A percentile compares a stretch with the other conserved stretches of the same genome.
These are phyloP conservation scores for Rhodamnia rubescens DNA, from an alignment of 345 rosid species.

Conservation along the genomic window DNA sequence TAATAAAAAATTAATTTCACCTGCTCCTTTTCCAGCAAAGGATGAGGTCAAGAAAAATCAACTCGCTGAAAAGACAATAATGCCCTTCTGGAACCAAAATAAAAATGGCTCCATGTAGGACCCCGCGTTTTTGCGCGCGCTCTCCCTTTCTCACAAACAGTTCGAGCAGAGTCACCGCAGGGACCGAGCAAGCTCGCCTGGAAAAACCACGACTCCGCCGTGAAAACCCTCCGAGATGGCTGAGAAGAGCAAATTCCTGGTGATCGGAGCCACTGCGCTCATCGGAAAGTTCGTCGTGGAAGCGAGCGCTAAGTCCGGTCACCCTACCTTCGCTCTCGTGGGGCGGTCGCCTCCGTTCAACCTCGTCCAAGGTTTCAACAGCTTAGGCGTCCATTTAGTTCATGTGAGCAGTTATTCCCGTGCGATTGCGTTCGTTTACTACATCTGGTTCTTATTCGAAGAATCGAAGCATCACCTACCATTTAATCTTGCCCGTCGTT, in stretches of 20 bases:
- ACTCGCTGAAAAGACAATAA: neutral
- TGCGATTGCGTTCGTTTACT: neutral
- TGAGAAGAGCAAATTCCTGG: neutral
- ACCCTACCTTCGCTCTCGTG: slow-evolving; percentile 3
- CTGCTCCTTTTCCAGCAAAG: neutral
- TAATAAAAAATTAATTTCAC: neutral
- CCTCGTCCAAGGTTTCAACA: neutral
- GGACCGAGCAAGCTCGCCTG: neutral
- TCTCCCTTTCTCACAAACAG: neutral
- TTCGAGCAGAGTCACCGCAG: neutral
- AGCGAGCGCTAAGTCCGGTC: slow-evolving; percentile 3
- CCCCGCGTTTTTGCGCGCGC: neutral
- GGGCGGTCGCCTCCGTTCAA: neutral
- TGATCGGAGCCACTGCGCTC: slow-evolving; percentile 1
- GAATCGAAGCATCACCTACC: neutral
- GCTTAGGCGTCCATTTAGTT: slow-evolving; percentile 1
- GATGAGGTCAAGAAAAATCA: neutral
- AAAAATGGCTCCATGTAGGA: neutral
- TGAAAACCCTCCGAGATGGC: neutral
- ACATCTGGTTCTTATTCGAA: neutral
- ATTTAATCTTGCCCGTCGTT: neutral
- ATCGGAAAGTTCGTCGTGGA: slow-evolving; percentile 6
- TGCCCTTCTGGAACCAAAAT: neutral
- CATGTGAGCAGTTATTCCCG: neutral
- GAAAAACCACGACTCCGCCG: neutral